Conservation (phyloP, 225 moss, liverwort and hornwort genomes). For the Sphagnum contortum region DNA sequence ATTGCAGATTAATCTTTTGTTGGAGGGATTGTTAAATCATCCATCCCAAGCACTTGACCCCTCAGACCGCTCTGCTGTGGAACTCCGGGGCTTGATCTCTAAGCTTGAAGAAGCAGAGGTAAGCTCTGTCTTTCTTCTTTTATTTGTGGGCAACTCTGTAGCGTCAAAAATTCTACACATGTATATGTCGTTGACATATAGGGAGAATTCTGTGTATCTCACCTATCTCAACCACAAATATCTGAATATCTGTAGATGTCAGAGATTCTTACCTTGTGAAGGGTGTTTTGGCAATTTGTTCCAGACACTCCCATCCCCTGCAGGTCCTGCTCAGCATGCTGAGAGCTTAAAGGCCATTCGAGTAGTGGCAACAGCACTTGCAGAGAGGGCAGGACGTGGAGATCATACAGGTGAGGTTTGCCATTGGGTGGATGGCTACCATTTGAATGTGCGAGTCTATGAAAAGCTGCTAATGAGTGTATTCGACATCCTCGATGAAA, state of each 20-base stretch:
- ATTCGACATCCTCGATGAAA: slow-evolving; percentile 91
- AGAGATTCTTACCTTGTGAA: background rate
- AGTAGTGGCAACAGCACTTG: slow-evolving; percentile 49
- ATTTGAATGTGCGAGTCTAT: slow-evolving; percentile 86
- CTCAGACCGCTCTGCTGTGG: slow-evolving; percentile 59
- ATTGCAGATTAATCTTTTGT: slow-evolving; percentile 56
- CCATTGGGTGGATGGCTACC: slow-evolving; percentile 98
- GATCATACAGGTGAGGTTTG: slow-evolving; percentile 87
- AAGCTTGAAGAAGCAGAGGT: slow-evolving; percentile 93
- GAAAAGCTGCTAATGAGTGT: slow-evolving; percentile 91
- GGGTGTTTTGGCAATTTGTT: slow-evolving; percentile 6
- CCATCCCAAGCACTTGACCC: slow-evolving; percentile 55
- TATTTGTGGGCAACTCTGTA: background rate
- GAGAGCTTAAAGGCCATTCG: slow-evolving; percentile 67
- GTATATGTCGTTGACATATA: too few relatives aligned
- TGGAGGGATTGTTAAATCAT: slow-evolving; percentile 87
- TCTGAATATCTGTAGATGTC: too few relatives aligned
- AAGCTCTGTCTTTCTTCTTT: slow-evolving; percentile 7
- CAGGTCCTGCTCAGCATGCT: slow-evolving; percentile 72
- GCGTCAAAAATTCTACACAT: too few relatives aligned
- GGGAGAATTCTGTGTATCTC: too few relatives aligned
- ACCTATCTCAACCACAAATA: too few relatives aligned
- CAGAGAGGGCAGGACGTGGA: slow-evolving; percentile 76
- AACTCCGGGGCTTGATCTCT: slow-evolving; percentile 54
- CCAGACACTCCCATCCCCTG: slow-evolving; percentile 66